Base-by-base conservation (phyloP, 2,329 filamentous ascomycete genomes). In the Saccharata proteae region DNA sequence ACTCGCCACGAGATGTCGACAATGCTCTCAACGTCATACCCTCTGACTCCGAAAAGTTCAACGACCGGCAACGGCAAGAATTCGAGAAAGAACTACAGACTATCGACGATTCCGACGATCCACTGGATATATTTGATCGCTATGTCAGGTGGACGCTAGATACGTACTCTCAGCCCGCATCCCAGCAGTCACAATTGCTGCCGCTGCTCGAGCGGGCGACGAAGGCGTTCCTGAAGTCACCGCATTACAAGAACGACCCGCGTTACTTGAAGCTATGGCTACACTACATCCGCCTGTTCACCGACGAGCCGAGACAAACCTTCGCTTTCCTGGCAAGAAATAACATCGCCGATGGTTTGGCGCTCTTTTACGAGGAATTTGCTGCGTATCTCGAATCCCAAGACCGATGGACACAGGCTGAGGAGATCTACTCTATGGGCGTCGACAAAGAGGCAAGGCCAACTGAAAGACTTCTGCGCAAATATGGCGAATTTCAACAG, bases 121-220 rank as follows among this genome's bases (percentile, higher is more conserved):
- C 90, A 1, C 74, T 98, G 28, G 90, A 96, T 47, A 72, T 94
- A 39, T 98, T 84, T 61, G 88, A 96, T 54, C 78, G 90, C 52
- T 98, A 98, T 52, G 83, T 96, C 36, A 84, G 84, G 58, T 98
- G 90, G 90, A 93, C 86, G 1, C 64, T 96, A 16, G 83, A 94
- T 55, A 80, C 88, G 32, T 98, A 96, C 54, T 88, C 90, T 2
- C 82, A 88, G 15, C 86, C 94, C 61, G 84, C 86, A 32, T 93
- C 86, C 17, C 71, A 83, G 2, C 76, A 92, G 48, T 93, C 88
- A n/a, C 83, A 90, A 47, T 72, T 98, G 10, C 76, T 90, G 38
- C 77, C 77, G 3, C 66, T 96, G 5, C 77, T 98, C 5, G 92
- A 98, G 61, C 80, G 86, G 40, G 88, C 86, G 6, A 96, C 90